These are phyloP conservation scores for Candida hispaniensis DNA, from an alignment of 805 yeast genomes.

Conservation along the genomic window DNA sequence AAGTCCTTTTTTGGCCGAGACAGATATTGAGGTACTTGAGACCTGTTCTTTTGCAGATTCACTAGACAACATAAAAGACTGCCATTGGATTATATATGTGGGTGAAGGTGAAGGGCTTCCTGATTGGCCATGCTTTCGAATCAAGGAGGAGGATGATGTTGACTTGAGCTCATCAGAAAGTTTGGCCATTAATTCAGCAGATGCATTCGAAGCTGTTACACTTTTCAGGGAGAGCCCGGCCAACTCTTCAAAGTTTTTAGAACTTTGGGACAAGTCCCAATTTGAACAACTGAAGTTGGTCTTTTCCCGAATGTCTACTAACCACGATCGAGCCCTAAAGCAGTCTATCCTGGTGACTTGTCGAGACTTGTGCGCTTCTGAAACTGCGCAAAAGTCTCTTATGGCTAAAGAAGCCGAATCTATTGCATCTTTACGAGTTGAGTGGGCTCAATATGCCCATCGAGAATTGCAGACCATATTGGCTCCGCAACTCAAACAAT, in stretches of 20 bases:
- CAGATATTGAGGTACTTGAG: slow-evolving; percentile 25
- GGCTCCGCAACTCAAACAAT: slow-evolving; percentile 22
- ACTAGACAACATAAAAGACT: slow-evolving; percentile 23
- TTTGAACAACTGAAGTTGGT: slow-evolving; percentile 20
- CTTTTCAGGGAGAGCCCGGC: slow-evolving; percentile 23
- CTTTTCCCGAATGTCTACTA: slow-evolving; percentile 9
- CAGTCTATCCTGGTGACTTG: slow-evolving; percentile 8
- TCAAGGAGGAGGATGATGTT: slow-evolving; percentile 22
- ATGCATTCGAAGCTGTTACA: slow-evolving; percentile 13
- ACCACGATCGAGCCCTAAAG: slow-evolving; percentile 11
- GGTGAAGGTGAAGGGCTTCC: slow-evolving; percentile 14
- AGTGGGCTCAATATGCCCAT: slow-evolving; percentile 32
- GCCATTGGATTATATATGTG: slow-evolving; percentile 24
- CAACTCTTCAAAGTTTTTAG: slow-evolving; percentile 23
- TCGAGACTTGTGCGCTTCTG: slow-evolving; percentile 12
- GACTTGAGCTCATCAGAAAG: slow-evolving; percentile 7
- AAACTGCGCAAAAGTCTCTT: slow-evolving; percentile 8
- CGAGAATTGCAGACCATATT: slow-evolving; percentile 31
- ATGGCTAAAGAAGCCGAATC: slow-evolving; percentile 18
- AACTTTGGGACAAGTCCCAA: slow-evolving; percentile 21
- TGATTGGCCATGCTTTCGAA: slow-evolving; percentile 9
- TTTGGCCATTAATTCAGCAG: slow-evolving; percentile 4
- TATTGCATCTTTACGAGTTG: slow-evolving; percentile 20
- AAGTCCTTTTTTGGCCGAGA: slow-evolving; percentile 22
- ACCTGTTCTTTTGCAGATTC: slow-evolving; percentile 25